Evolutionary conservation across 2,329 filamentous ascomycete species (phyloP), one percentile per base, ranked within the genome.

Genomic region (Pezicula neosporulosa): DNA sequence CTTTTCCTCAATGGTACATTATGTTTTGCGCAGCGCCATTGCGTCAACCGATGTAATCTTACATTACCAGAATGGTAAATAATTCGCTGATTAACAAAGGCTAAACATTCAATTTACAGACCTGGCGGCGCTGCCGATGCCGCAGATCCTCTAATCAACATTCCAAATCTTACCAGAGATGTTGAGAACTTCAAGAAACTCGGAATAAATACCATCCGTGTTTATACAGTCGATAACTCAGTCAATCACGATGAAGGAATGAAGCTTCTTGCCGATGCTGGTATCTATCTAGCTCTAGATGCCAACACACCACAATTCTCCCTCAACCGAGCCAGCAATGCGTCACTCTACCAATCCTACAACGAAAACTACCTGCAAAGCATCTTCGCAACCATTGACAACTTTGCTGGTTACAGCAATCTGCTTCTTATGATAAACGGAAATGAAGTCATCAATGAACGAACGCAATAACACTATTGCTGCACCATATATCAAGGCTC

Each of bases 231-330:
- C 60, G 86, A 89, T 71, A 89, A 89, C 75, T 80, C 81, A 39
- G 72, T 75, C 54, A 69, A 83, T 68, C 86, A 89, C 69, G 83
- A 87, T 62, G 77, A 78, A 55, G 88, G 86, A 71, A 89, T 89
- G 86, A 73, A 71, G 44, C 72, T 76, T 33, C 72, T 89, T 53
- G 82, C 83, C 42, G 82, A 81, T 62, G 85, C 85, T 55, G 85
- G 85, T 56, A 89, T 89, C 73, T 89, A 89, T 75, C 76, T 89
- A 35, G 84, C 86, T 8, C 75, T 89, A 42, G 85, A 89, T 62
- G 81, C 87, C 70, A 87, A 88, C 76, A 85, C 82, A n/a, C 85
- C 85, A 55, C 77, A 80, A 57, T 88, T 88, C 73, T 87, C 85
- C 3, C 69, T 89, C 68, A 86, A 86, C 72, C 80, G 86, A 55